These are phyloP conservation scores for Schizophyllum commune DNA, from an alignment of 1,284 basidiomycete species.

Conservation along the genomic window DNA sequence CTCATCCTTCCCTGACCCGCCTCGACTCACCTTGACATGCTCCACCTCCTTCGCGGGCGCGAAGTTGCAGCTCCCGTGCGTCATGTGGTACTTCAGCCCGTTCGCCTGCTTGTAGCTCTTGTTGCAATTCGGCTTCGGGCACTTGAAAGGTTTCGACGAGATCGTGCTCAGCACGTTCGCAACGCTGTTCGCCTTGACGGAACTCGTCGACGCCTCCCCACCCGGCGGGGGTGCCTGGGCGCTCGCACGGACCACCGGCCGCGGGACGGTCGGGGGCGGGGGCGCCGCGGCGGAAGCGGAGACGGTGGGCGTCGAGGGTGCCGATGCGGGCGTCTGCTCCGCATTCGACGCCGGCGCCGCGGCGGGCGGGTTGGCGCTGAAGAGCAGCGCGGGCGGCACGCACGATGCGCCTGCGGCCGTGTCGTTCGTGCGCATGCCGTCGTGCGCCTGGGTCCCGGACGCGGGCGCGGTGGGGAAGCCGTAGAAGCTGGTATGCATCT, in stretches of 20 bases:
- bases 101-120: constrained; percentile 97
- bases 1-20: background rate
- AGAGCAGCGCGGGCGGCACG: background rate
- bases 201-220: background rate
- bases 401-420: background rate
- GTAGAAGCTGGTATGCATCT: background rate
- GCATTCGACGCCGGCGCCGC: background rate
- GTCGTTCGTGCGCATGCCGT: background rate
- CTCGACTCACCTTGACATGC: constrained; percentile 30
- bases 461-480: background rate
- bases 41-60: constrained; percentile 77
- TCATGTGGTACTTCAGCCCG: constrained; percentile 91
- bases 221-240: background rate
- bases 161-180: constrained; percentile 12
- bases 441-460: background rate
- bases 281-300: background rate
- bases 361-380: background rate
- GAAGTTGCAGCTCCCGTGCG: constrained; percentile 90
- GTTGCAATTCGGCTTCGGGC: constrained; percentile 95
- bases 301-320: background rate
- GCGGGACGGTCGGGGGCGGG: background rate
- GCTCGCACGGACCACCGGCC: background rate
- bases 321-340: background rate
- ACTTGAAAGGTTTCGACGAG: constrained; percentile 85
- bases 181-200: constrained; percentile 9